A percentile compares a stretch with the other conserved stretches of the same genome.
Conservation (phyloP, 345 rosid species). For the Carallia brachiata region DNA sequence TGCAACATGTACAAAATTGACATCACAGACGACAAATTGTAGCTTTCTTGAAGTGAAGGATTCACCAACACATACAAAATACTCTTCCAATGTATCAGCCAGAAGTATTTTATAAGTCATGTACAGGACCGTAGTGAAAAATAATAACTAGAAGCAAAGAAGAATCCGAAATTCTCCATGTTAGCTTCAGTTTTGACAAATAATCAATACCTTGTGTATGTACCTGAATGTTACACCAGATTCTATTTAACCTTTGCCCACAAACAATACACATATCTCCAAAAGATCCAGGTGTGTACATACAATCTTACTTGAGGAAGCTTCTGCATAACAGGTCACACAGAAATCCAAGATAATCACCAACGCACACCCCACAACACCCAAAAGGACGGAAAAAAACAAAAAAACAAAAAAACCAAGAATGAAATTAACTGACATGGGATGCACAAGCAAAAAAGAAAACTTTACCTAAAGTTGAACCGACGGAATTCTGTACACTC, state of each 20-base stretch:
- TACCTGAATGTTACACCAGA: slow-evolving; percentile 68
- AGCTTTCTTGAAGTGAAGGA: not conserved
- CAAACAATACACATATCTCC: slow-evolving; percentile 67
- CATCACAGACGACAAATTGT: not conserved
- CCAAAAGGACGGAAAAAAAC: not conserved
- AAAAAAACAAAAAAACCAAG: not conserved
- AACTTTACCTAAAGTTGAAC: slow-evolving; percentile 43
- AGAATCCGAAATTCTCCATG: not conserved
- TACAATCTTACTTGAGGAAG: slow-evolving; percentile 36
- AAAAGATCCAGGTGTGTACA: slow-evolving; percentile 75
- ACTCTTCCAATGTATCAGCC: not conserved
- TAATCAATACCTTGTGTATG: slow-evolving; percentile 60
- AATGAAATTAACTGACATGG: not conserved
- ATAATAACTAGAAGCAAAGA: not conserved
- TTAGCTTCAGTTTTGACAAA: not conserved
- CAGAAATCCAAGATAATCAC: not conserved
- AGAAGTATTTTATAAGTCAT: not conserved
- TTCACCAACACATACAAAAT: not conserved
- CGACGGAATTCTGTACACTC: slow-evolving; percentile 30
- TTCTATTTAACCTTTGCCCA: slow-evolving; percentile 51
- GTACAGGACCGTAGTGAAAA: not conserved
- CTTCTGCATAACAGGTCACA: slow-evolving; percentile 37
- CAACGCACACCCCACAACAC: too few relatives aligned
- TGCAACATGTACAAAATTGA: not conserved
- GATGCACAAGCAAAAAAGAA: not conserved